Conservation (phyloP, 371 early-diverging fungal species). For the Mucor mucedo region DNA sequence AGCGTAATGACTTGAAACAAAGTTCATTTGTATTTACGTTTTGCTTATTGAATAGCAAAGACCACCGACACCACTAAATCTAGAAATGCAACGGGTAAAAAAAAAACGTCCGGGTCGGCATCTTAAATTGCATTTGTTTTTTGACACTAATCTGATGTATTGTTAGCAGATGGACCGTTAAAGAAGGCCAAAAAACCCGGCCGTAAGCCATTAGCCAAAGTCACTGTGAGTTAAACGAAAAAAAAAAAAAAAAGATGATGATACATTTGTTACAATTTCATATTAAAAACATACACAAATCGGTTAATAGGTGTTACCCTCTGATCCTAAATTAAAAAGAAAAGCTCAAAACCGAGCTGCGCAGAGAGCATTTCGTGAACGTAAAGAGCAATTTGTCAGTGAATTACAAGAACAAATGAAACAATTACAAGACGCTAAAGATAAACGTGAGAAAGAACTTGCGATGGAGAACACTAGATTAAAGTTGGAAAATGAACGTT, state of each 20-base stretch:
- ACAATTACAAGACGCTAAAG: slow-evolving; percentile 69
- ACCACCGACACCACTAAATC: background rate
- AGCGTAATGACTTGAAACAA: too few relatives aligned
- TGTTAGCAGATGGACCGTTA: background rate
- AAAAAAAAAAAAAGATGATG: too few relatives aligned
- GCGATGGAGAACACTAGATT: slow-evolving; percentile 61
- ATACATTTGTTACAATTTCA: too few relatives aligned
- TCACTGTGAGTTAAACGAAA: slow-evolving; percentile 7
- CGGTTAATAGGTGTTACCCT: slow-evolving; percentile 14
- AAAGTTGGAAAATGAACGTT: slow-evolving; percentile 57
- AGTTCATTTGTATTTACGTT: background rate
- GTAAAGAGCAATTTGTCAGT: slow-evolving; percentile 68
- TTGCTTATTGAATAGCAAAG: background rate
- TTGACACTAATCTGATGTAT: background rate
- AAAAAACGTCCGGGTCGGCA: slow-evolving; percentile 9
- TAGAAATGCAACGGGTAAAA: slow-evolving; percentile 11
- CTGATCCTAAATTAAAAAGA: slow-evolving; percentile 45
- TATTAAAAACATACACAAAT: too few relatives aligned
- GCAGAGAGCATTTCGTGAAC: slow-evolving; percentile 77
- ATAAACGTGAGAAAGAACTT: slow-evolving; percentile 50
- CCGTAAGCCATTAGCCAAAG: slow-evolving; percentile 37
- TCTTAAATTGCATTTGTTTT: background rate
- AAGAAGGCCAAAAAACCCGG: slow-evolving; percentile 42
- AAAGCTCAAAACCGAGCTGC: slow-evolving; percentile 80
- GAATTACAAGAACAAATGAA: slow-evolving; percentile 69